phyloP scores from a whole-genome alignment of 768 basidiomycete species.

The Coprinopsis sp. region DNA sequence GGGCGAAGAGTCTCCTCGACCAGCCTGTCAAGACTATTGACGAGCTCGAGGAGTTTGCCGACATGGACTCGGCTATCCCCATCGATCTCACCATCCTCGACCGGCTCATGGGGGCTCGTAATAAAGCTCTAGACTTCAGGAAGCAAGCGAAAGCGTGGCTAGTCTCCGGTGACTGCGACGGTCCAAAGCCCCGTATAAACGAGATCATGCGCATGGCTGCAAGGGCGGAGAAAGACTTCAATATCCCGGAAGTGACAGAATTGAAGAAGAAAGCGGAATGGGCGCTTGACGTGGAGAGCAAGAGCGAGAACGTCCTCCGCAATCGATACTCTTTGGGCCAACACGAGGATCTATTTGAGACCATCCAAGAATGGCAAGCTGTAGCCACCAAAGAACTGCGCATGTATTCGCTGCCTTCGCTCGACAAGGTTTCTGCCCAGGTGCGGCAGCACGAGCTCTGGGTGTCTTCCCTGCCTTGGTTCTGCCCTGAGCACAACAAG shows the following conservation, averaged over 20 bases:
- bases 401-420: conserved; percentile 69
- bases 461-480: conserved; percentile 78
- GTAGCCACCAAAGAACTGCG: conserved; percentile 68
- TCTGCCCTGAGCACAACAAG: conserved; percentile 59
- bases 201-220: conserved; percentile 67
- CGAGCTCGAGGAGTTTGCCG: conserved; percentile 69
- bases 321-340: conserved; percentile 47
- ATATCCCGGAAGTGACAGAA: conserved; percentile 59
- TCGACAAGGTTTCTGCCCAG: conserved; percentile 68
- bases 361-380: conserved; percentile 67
- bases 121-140: conserved; percentile 75
- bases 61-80: conserved; percentile 61
- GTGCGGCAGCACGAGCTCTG: conserved; percentile 64
- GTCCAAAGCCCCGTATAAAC: conserved; percentile 55
- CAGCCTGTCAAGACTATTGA: conserved; percentile 71
- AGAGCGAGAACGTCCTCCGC: conserved; percentile 70
- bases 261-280: conserved; percentile 69
- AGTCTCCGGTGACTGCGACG: conserved; percentile 43
- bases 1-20: conserved; percentile 59
- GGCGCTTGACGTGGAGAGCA: conserved; percentile 71
- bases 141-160: conserved; percentile 74
- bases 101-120: conserved; percentile 57
- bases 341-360: conserved; percentile 65
- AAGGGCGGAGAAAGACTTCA: conserved; percentile 74
- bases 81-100: conserved; percentile 65